Base-by-base conservation (phyloP, 1,284 basidiomycete species). In the Caloboletus inedulis region DNA sequence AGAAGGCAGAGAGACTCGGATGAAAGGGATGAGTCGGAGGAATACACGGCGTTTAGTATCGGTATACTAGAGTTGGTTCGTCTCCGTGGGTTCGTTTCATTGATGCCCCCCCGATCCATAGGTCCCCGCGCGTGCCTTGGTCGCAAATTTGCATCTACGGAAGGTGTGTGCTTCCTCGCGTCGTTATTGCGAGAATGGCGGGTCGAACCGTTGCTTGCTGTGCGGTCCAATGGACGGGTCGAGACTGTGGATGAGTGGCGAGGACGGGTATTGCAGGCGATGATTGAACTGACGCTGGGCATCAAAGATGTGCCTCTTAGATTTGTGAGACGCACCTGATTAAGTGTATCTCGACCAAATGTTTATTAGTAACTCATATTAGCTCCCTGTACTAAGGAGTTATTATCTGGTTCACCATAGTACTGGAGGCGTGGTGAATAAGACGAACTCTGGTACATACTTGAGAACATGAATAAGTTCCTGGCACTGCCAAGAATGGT, bases 41-140 rank as follows among this genome's bases (percentile, higher is more conserved):
- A 65, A 2, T 73, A 76, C 53, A 72, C 76, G 3, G 76, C 74
- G 7, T 79, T 80, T 61, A 75, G 78, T 59, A 59, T 78, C 30
- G 78, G 78, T 73, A 44, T 47, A 37, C 6, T 37, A 41, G 18
- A 16, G 33, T 37, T 12, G 13, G 23, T n/a, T 39, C 13, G 19
- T 41, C 23, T 39, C 7, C 19, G 16, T 36, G 12, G 12, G 7
- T 35, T 6, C 0, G 14, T 42, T 29, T 37, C 9, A 30, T 31
- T 51, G 7, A 49, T 29, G 19, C 14, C 14, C n/a, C n/a, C 18
- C 16, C 9, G 12, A 33, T n/a, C 14, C 21, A 23, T 23, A 49
- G 75, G 80, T 77, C 74, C 78, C 9, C 74, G 82, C 4, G 72
- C 75, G 3, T 84, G 82, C 55, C 63, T 82, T 23, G 82, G 82